Percentiles rank a stretch among this genome's conserved stretches.
Evolutionary conservation across 768 basidiomycete genomes (phyloP).

Genomic region (Pisolithus sp.): DNA sequence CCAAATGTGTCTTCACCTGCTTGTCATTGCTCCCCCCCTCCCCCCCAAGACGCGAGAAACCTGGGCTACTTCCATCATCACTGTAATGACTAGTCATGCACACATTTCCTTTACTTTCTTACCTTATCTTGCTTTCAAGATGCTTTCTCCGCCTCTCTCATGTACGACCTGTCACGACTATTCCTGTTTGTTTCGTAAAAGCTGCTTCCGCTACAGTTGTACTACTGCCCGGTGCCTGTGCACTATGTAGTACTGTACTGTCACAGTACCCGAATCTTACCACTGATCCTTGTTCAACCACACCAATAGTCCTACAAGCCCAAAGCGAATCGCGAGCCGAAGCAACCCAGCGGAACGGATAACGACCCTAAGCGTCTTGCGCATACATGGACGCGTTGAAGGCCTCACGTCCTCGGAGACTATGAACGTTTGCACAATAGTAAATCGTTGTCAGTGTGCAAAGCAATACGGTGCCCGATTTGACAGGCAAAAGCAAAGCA

Average conservation of each 20-base stretch:
- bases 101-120: slow-evolving; percentile 27
- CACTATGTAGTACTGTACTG: slow-evolving; percentile 10
- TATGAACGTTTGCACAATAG: not conserved
- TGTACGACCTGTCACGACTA: slow-evolving; percentile 26
- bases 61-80: slow-evolving; percentile 18
- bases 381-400: not conserved
- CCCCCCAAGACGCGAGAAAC: slow-evolving; percentile 12
- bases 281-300: not conserved
- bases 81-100: slow-evolving; percentile 76
- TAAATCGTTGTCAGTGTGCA: not conserved
- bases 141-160: slow-evolving; percentile 23
- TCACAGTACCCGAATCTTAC: not conserved
- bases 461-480: not conserved
- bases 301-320: not conserved
- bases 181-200: slow-evolving; percentile 15
- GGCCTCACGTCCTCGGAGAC: not conserved
- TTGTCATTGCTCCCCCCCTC: not conserved
- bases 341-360: not conserved
- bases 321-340: not conserved
- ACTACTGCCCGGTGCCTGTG: slow-evolving; percentile 6
- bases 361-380: not conserved
- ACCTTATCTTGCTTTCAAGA: slow-evolving; percentile 28
- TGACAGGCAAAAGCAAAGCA: too few species aligned
- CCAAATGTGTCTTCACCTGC: slow-evolving; percentile 7
- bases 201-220: slow-evolving; percentile 10